phyloP scores from a whole-genome alignment of 1,139 yeast species.

The Kodamaea suecica region DNA sequence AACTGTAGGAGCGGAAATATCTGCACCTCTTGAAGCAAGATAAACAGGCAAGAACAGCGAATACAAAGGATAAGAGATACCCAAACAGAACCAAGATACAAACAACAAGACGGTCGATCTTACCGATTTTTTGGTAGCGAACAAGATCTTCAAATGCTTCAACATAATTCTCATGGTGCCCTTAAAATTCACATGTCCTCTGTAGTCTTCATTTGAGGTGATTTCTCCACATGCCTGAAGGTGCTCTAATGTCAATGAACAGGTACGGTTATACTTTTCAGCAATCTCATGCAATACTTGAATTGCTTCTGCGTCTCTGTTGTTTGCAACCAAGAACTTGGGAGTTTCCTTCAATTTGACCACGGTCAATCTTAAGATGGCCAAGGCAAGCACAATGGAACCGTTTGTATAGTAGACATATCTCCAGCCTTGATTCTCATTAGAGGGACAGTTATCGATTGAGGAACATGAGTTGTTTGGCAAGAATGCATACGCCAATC shows the following conservation, averaged over 20 bases:
- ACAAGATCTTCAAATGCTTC: slow-evolving; percentile 27
- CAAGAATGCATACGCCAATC: slow-evolving; percentile 33
- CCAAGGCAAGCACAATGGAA: slow-evolving; percentile 27
- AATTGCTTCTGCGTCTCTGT: slow-evolving; percentile 35
- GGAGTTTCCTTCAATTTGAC: slow-evolving; percentile 34
- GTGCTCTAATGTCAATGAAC: slow-evolving; percentile 29
- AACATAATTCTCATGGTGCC: slow-evolving; percentile 18
- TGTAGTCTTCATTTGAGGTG: slow-evolving; percentile 16
- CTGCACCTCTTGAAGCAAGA: slow-evolving; percentile 40
- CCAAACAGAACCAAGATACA: slow-evolving; percentile 36
- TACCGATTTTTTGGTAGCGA: slow-evolving; percentile 24
- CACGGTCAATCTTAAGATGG: slow-evolving; percentile 31
- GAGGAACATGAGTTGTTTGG: slow-evolving; percentile 27
- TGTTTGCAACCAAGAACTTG: slow-evolving; percentile 32
- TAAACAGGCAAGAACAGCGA: slow-evolving; percentile 38
- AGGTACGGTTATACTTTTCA: slow-evolving; percentile 25
- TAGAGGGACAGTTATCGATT: slow-evolving; percentile 30
- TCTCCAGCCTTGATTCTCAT: slow-evolving; percentile 35
- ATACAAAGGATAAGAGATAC: slow-evolving; percentile 39
- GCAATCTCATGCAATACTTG: slow-evolving; percentile 28
- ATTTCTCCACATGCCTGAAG: slow-evolving; percentile 28
- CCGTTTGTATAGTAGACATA: slow-evolving; percentile 35
- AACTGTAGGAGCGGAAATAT: slow-evolving; percentile 31
- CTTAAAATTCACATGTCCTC: slow-evolving; percentile 21
- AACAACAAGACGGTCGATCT: slow-evolving; percentile 30